Percentiles rank a stretch among this genome's conserved stretches.
Conservation (phyloP, 2,329 filamentous ascomycete genomes). For the Cladosporium halotolerans region DNA sequence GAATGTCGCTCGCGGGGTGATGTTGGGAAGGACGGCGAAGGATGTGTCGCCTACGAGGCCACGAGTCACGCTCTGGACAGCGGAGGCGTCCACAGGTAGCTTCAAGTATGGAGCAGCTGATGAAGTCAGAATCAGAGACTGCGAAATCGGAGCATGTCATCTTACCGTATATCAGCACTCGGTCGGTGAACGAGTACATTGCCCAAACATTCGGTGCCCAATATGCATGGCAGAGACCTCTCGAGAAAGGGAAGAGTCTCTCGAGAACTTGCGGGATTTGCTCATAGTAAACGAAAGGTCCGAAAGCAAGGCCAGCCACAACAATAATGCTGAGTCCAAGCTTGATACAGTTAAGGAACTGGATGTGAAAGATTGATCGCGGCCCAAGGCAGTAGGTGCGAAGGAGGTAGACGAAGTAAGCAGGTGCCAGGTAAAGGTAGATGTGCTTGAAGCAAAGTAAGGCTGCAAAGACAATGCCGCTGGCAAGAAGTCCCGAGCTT, state of each 20-base stretch:
- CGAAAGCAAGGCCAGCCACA: constrained; percentile 77
- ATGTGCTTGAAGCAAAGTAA: constrained; percentile 96
- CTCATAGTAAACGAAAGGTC: constrained; percentile 73
- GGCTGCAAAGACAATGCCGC: constrained; percentile 75
- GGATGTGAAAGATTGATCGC: constrained; percentile 67
- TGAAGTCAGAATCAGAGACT: not conserved
- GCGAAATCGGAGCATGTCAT: constrained; percentile 5
- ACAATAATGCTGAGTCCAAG: constrained; percentile 65
- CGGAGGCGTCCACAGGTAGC: constrained; percentile 63
- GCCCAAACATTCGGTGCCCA: constrained; percentile 99
- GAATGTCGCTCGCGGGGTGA: constrained; percentile 76
- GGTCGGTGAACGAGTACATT: constrained; percentile 85
- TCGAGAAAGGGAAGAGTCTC: constrained; percentile 86
- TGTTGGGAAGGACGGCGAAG: constrained; percentile 86
- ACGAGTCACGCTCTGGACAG: constrained; percentile 81
- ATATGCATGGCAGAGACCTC: constrained; percentile 92
- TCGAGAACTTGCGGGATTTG: constrained; percentile 80
- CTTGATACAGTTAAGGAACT: constrained; percentile 74
- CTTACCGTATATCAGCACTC: constrained; percentile 73
- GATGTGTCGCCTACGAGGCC: constrained; percentile 89
- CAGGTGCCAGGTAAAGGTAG: constrained; percentile 90
- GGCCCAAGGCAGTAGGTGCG: constrained; percentile 79
- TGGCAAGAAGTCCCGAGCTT: constrained; percentile 66
- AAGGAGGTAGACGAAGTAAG: constrained; percentile 92
- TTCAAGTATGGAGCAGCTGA: constrained; percentile 76